phyloP scores from a whole-genome alignment of 2,329 filamentous ascomycete species.

The Albophoma yamanashiensis region DNA sequence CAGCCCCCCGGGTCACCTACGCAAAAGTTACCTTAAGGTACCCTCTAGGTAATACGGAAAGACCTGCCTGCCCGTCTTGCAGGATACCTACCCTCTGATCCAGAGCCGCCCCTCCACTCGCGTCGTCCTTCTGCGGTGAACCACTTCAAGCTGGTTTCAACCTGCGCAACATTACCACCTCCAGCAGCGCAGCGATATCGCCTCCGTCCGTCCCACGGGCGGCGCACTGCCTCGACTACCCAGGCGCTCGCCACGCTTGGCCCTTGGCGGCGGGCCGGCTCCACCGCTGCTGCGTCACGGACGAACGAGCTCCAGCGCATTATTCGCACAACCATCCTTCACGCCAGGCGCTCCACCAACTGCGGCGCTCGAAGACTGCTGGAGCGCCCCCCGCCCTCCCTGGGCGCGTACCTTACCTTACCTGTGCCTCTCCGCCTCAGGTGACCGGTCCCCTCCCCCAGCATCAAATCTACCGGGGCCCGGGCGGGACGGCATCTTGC shows the following conservation, averaged over 20 bases:
- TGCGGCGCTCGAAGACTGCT: background rate
- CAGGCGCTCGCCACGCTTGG: background rate
- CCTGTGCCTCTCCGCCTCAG: background rate
- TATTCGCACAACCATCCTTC: background rate
- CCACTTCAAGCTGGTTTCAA: background rate
- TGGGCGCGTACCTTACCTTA: no score
- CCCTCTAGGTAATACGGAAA: background rate
- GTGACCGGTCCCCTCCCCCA: background rate
- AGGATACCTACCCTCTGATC: background rate
- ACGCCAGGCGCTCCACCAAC: background rate
- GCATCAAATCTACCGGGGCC: background rate
- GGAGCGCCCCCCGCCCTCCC: background rate
- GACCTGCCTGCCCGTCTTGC: no score
- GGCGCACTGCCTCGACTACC: no score
- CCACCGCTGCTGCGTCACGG: background rate
- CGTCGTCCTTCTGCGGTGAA: background rate
- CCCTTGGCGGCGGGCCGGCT: background rate
- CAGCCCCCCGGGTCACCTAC: background rate
- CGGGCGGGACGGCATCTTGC: background rate
- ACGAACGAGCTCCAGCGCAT: background rate
- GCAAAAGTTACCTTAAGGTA: no score
- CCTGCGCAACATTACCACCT: background rate
- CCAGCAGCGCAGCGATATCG: background rate
- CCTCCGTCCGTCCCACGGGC: no score
- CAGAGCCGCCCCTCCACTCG: background rate